Evolutionary conservation across 768 basidiomycete genomes (phyloP), one percentile per base, ranked within the genome.

Genomic region (Serpula lacrymans): DNA sequence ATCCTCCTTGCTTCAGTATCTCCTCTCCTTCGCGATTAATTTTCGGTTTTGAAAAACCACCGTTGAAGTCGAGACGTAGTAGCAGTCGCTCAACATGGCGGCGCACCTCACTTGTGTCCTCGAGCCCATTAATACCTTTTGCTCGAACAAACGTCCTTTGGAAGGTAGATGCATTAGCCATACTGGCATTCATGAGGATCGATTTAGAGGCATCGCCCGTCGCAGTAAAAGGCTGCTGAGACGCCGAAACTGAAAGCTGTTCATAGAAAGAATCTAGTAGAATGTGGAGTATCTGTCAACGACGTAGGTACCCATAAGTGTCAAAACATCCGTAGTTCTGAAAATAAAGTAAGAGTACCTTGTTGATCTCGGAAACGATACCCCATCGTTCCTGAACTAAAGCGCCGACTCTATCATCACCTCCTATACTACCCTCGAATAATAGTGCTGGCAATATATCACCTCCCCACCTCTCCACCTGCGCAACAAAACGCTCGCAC

Each of bases 381-480:
- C 58, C 59, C 61, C 77, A 74, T 31, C 91, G 73, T 49, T 88
- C 84, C 51, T 72, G 72, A 0, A 92, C 87, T 74, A 87, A 69
- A 8, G 69, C 69, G 11, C 90, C 90, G 5, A 88, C 78, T 49
- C 72, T 70, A 39, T 77, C 77, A 16, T 70, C 69, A 5, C 67
- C 75, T 5, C 76, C 72, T 36, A 90, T 53, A 54, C 84, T 88
- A 11, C 88, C 88, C 56, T 92, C 91, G 47, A 81, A 83, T 28
- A 94, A 60, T 33, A 94, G 68, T 0, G 84, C 88, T 10, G 92
- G 92, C 2, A 94, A 66, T 7, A 94, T 79, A 55, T 94, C 89
- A 0, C 91, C 91, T 10, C 89, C 90, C 92, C 92, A 96, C 38
- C 91, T 68, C 60, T 94, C 92, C 0, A 94, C 78, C 47, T 90